Base-by-base conservation (phyloP, 2,329 filamentous ascomycete genomes). In the Pseudogymnoascus sp. region DNA sequence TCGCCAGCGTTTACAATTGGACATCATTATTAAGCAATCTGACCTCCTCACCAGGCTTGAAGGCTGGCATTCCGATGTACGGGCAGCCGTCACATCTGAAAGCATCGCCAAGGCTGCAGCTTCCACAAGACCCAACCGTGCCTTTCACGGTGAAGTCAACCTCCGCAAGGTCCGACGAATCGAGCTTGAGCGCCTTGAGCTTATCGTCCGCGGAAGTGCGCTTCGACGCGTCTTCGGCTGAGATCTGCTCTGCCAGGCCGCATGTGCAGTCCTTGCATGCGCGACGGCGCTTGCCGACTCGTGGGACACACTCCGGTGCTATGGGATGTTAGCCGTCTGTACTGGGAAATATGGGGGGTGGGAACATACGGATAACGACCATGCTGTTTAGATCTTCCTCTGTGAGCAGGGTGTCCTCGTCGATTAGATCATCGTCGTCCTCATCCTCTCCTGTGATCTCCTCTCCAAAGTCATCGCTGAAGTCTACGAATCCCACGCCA, bases 221-320 rank as follows among this genome's bases (percentile, higher is more conserved):
- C 70, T 85, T 86, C 6, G 81, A 82, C 45, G 80, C 80, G 75
- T 97, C 94, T 78, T 97, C 91, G n/a, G 87, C 88, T 69, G 91
- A 89, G 60, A 97, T 77, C 65, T 88, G 86, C 74, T 94, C 85
- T 23, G 92, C 91, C 25, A 99, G 85, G 60, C 94, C 94, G 73
- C 94, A 99, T 7, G 90, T 93, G 80, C 94, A 99, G 79, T 99
- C 94, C 78, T 99, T 97, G 82, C 94, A 99, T 63, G 94, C 92
- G 65, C 92, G 87, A 62, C 93, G 88, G 69, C 93, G 87, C 79
- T 96, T 96, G 63, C 90, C 91, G 49, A 87, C 82, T 77, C 94
- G 91, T 58, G 93, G 92, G 64, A 87, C 85, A 75, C 94, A 99
- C 73, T 95, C 91, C 25, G 88, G 84, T 60, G 94, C 92, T 90